phyloP scores from a whole-genome alignment of 2,329 filamentous ascomycete genomes.

The Westerdykella ornata region DNA sequence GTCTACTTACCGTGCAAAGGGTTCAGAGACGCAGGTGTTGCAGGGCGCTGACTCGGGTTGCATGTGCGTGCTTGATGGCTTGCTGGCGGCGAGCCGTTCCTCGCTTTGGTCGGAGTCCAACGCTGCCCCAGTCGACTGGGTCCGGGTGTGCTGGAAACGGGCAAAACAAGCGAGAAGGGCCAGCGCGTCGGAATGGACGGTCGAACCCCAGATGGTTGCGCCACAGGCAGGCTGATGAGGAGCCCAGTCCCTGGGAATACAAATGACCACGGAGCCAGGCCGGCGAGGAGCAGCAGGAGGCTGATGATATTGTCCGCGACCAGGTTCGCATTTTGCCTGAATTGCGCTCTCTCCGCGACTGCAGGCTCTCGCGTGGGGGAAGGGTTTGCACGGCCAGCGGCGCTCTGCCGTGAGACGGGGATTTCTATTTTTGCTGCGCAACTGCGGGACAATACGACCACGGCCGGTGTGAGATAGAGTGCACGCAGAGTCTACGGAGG shows the following conservation, averaged over 20 bases:
- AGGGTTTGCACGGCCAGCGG: conserved; percentile 9
- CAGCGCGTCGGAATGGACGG: conserved; percentile 11
- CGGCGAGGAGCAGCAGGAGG: conserved; percentile 2
- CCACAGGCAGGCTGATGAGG: no score
- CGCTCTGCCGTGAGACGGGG: conserved; percentile 4
- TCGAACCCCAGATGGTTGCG: conserved; percentile 12
- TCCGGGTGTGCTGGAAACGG: conserved; percentile 9
- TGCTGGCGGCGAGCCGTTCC: conserved; percentile 12
- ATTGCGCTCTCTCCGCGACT: conserved; percentile 6
- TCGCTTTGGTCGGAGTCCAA: conserved; percentile 14
- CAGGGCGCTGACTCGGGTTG: background rate
- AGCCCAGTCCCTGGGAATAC: no score
- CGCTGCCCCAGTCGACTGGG: conserved; percentile 13
- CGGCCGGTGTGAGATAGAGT: background rate
- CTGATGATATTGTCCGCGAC: conserved; percentile 9
- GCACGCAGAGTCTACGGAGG: background rate
- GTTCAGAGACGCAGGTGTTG: no score
- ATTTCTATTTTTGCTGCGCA: conserved; percentile 16
- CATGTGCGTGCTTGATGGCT: conserved; percentile 1
- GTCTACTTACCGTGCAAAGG: no score
- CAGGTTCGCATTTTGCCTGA: conserved; percentile 12
- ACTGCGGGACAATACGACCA: background rate
- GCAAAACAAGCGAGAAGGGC: conserved; percentile 10
- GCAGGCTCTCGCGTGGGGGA: conserved; percentile 12
- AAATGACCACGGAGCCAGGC: no score